Percentiles rank a stretch among this genome's conserved stretches.
Evolutionary conservation across 306 rosid genomes (phyloP).

Genomic region (Prunus campanulata): DNA sequence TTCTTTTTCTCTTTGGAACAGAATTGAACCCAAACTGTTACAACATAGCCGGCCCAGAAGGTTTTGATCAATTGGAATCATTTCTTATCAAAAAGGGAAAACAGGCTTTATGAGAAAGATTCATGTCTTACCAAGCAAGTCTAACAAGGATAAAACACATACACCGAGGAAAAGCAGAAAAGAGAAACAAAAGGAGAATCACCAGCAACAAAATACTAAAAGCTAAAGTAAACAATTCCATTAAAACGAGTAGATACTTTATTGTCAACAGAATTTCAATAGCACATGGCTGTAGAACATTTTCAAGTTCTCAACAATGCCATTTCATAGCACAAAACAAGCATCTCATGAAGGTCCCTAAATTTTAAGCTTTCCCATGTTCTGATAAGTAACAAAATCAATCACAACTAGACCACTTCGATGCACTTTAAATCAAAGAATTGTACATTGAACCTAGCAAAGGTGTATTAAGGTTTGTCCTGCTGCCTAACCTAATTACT

Average conservation of each 20-base stretch:
- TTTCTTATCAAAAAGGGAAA: neutral
- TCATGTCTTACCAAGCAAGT: neutral
- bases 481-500: slow-evolving; percentile 46
- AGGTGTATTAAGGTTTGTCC: slow-evolving; percentile 31
- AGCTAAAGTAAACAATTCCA: neutral
- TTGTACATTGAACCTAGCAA: slow-evolving; percentile 46
- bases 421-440: slow-evolving; percentile 51
- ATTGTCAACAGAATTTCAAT: slow-evolving; percentile 16
- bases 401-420: slow-evolving; percentile 33
- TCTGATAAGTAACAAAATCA: slow-evolving; percentile 19
- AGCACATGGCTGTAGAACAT: slow-evolving; percentile 18
- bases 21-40: neutral
- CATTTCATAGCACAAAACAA: slow-evolving; percentile 18
- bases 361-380: slow-evolving; percentile 25
- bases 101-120: neutral
- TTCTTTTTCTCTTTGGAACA: no score
- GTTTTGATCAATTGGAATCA: neutral
- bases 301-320: slow-evolving; percentile 8
- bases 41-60: slow-evolving; percentile 13
- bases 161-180: neutral
- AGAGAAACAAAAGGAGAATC: neutral
- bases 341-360: slow-evolving; percentile 32
- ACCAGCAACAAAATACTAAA: neutral
- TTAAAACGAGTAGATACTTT: slow-evolving; percentile 11
- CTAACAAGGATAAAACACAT: neutral